Base-by-base conservation (phyloP, 192 early-diverging fungal genomes). In the Irineochytrium annulatum region DNA sequence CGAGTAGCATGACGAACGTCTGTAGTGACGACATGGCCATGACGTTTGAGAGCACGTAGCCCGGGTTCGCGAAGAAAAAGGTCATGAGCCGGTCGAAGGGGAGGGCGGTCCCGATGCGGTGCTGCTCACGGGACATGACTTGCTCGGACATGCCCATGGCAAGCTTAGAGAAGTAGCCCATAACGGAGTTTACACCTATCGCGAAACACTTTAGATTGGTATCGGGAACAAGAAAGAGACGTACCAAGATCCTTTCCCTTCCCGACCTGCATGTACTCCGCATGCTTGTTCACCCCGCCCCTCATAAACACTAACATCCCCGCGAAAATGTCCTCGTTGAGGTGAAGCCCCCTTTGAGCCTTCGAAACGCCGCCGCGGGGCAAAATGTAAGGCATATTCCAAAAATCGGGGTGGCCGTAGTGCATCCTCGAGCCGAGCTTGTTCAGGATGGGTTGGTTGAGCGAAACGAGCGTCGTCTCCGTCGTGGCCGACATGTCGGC, bases 121-220 rank as follows among this genome's bases (percentile, higher is more conserved):
- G 91, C 72, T 93, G 90, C 67, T 93, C 91, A 61, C 91, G 83
- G n/a, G 91, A 92, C 39, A 92, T 67, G 84, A 92, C 90, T 73
- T 93, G 91, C 72, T 93, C 91, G 43, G 88, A 89, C 91, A 93
- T 93, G 57, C 91, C 91, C 5, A 89, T 89, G 49, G 90, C 89
- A 46, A 92, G 91, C 73, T 93, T 93, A 46, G 91, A 89, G 59
- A 88, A 88, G 61, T 91, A 93, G 69, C 89, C 88, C 65, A 93
- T 86, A 55, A 90, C 87, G 4, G 91, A 92, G 51, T 85, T 87
- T 77, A 93, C 90, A 55, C n/a, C n/a, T n/a, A n/a, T n/a, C n/a
- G n/a, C n/a, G n/a, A n/a, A n/a, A n/a, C n/a, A n/a, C n/a, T n/a
- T n/a, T n/a, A n/a, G n/a, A n/a, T n/a, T n/a, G n/a, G n/a, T n/a